Conservation (phyloP, 2,329 filamentous ascomycete species). For the Acrodontium crateriforme region DNA sequence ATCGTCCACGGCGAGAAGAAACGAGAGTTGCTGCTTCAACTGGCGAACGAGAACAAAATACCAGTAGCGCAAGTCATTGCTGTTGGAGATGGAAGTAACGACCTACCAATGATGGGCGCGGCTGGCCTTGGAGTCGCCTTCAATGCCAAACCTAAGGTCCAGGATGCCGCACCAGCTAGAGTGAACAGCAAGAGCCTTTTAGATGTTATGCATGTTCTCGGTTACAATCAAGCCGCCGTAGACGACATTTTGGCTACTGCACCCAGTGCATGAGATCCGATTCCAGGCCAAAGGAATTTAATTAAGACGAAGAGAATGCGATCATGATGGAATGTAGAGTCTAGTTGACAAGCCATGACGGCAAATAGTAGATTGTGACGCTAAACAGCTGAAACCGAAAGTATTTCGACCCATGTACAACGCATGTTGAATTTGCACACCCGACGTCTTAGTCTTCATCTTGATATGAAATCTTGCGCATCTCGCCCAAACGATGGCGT, state of each 20-base stretch:
- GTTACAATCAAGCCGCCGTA: conserved; percentile 25
- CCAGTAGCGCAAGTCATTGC: conserved; percentile 54
- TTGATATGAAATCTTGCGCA: conserved; percentile 93
- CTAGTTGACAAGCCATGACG: too few species aligned
- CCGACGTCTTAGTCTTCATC: conserved; percentile 42
- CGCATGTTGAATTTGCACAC: neutral
- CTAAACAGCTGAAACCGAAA: too few species aligned
- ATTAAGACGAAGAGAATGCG: too few species aligned
- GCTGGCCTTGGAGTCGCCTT: conserved; percentile 70
- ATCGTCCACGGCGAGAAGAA: conserved; percentile 71
- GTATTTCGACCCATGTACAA: too few species aligned
- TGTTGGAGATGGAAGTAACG: conserved; percentile 72
- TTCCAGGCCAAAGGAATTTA: too few species aligned
- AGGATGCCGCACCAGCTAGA: conserved; percentile 59
- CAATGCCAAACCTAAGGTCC: conserved; percentile 72
- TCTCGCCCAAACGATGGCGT: conserved; percentile 76
- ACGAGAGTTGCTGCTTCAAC: conserved; percentile 54
- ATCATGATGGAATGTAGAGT: too few species aligned
- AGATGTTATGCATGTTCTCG: conserved; percentile 62
- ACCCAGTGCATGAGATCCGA: too few species aligned
- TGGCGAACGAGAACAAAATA: conserved; percentile 54
- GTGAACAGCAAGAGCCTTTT: conserved; percentile 57
- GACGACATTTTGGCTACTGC: too few species aligned
- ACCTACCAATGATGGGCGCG: conserved; percentile 63
- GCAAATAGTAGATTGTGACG: too few species aligned